Percentiles rank a stretch among this genome's conserved stretches.
Evolutionary conservation across 2,329 filamentous ascomycete species (phyloP).

Genomic region (Xenoacremonium recifei): DNA sequence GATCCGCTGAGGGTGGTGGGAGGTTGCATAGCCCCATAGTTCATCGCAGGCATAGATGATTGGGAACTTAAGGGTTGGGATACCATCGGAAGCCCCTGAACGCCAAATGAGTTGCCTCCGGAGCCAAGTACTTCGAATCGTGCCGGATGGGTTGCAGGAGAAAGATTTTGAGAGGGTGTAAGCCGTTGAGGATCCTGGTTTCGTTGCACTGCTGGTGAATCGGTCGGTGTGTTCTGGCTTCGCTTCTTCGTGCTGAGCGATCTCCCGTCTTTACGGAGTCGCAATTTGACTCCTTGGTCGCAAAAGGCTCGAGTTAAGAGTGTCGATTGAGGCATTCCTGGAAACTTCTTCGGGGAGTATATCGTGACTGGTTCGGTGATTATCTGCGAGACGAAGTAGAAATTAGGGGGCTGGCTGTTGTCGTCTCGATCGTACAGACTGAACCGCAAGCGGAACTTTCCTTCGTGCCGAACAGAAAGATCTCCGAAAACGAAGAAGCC

Average conservation of each 20-base stretch:
- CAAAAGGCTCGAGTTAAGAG: conserved; percentile 78
- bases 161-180: too few relatives aligned
- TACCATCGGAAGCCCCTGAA: too few relatives aligned
- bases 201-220: too few relatives aligned
- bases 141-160: too few relatives aligned
- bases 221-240: conserved; percentile 31
- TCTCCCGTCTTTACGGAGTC: conserved; percentile 79
- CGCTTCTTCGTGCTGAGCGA: conserved; percentile 50
- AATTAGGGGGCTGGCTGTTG: conserved; percentile 17
- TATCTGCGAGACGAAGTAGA: conserved; percentile 24
- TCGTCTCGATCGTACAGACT: conserved; percentile 58
- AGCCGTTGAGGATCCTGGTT: too few relatives aligned
- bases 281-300: conserved; percentile 81
- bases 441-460: conserved; percentile 72
- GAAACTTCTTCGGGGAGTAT: conserved; percentile 66
- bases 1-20: too few relatives aligned
- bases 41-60: too few relatives aligned
- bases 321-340: conserved; percentile 79
- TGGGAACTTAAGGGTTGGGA: too few relatives aligned
- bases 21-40: too few relatives aligned
- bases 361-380: conserved; percentile 65
- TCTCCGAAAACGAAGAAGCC: conserved; percentile 93
- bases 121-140: too few relatives aligned
- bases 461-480: conserved; percentile 73
- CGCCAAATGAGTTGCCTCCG: too few relatives aligned